Evolutionary conservation across 306 rosid genomes (phyloP).

Genomic region (Hippophae rhamnoides): DNA sequence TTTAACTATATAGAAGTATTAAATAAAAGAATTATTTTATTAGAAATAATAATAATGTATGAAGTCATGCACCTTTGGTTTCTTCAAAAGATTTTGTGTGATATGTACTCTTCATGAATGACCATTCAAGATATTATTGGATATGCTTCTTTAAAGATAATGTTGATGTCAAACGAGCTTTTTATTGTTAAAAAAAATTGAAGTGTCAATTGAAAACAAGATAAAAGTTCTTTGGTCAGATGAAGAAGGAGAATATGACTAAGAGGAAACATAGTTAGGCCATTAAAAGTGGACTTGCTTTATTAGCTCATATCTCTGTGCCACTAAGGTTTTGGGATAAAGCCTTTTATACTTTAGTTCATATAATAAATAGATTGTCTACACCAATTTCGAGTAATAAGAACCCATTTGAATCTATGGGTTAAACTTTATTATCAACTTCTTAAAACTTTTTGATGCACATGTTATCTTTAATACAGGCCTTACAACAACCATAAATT

Average conservation of each 20-base stretch:
- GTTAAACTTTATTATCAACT: too few relatives aligned
- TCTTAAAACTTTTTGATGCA: background rate
- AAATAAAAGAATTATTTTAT: background rate
- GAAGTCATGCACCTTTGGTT: background rate
- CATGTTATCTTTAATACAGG: background rate
- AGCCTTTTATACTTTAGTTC: background rate
- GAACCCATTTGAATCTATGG: background rate
- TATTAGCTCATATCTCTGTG: background rate
- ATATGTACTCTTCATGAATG: background rate
- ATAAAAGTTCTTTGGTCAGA: background rate
- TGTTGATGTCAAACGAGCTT: background rate
- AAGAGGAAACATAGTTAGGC: background rate
- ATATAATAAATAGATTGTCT: background rate
- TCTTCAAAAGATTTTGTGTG: background rate
- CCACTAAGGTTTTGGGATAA: background rate
- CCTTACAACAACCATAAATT: background rate
- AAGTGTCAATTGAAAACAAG: too few relatives aligned
- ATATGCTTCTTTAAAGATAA: background rate
- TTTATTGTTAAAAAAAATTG: background rate
- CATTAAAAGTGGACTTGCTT: background rate
- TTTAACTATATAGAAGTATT: background rate
- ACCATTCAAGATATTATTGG: background rate
- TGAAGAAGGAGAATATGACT: background rate
- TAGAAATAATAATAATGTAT: background rate
- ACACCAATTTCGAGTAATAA: background rate